phyloP scores from a whole-genome alignment of 257 asterid genomes.

The Ocimum tenuiflorum region DNA sequence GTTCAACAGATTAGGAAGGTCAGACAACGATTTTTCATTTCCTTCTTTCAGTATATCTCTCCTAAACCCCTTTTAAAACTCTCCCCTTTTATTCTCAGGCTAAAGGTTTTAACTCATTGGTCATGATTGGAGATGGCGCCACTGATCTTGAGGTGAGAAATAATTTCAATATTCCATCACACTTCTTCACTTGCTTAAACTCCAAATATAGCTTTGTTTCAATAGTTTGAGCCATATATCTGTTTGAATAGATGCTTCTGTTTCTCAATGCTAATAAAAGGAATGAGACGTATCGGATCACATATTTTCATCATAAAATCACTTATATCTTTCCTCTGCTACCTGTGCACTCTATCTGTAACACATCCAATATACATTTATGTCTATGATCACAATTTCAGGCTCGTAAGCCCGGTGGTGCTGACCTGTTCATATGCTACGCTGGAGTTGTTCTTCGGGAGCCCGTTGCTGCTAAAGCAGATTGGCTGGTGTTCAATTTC shows the following conservation, averaged over 20 bases:
- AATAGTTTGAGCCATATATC: too few species aligned
- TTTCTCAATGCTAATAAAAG: neutral
- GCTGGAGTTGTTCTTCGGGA: constrained; percentile 80
- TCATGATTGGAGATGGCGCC: constrained; percentile 98
- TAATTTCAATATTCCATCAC: neutral
- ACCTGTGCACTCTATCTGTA: neutral
- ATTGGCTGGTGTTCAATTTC: constrained; percentile 82
- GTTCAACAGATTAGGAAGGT: constrained; percentile 82
- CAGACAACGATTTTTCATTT: constrained; percentile 4
- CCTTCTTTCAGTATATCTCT: neutral
- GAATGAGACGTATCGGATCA: too few species aligned
- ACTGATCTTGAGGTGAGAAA: constrained; percentile 86
- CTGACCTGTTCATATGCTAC: constrained; percentile 78
- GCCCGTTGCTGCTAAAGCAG: constrained; percentile 75
- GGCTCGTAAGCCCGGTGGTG: constrained; percentile 92
- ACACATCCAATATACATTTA: neutral
- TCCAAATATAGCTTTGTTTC: neutral
- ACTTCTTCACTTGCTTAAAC: neutral
- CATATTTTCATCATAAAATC: neutral
- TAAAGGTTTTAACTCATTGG: constrained; percentile 51
- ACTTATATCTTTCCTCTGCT: neutral
- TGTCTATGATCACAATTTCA: constrained; percentile 15
- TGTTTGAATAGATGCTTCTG: neutral
- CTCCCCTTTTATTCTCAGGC: constrained; percentile 33
- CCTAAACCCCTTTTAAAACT: neutral